Evolutionary conservation across 805 yeast species (phyloP), one percentile per base, ranked within the genome.

Genomic region (Metschnikowia continentalis): DNA sequence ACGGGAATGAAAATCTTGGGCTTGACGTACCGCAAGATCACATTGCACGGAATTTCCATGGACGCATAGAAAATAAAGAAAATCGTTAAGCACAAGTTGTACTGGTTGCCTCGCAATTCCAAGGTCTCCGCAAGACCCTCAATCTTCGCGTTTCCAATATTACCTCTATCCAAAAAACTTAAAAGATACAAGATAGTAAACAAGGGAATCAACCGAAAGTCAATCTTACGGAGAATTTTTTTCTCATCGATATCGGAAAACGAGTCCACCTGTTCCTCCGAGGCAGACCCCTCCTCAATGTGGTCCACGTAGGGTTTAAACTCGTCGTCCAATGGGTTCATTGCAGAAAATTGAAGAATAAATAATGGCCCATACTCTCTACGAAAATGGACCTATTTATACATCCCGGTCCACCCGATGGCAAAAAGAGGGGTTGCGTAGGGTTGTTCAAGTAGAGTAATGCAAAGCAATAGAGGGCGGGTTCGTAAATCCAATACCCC

Each of bases 151-250:
- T 88, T 88, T 32, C 91, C 82, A 54, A 88, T 86, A 65, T 88
- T 88, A 52, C 88, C 91, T 65, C 95, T 76, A 65, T 88, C 95
- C 61, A 88, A 69, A 62, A 88, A 88, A 1, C 92, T 84, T 54
- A 88, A 75, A 65, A 88, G 81, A 61, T 88, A 88, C 42, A 88
- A 72, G 30, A 87, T 61, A 61, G 90, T 81, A 56, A 88, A 84
- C n/a, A 90, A 83, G 4, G 91, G 90, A 30, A 87, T 83, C 37
- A 88, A 83, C 53, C 88, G 80, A 0, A 81, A 48, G 60, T 87
- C 92, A 32, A 84, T 72, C 60, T 85, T 86, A 76, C 81, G 71
- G 80, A 80, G 79, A 26, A 87, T 67, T 56, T 70, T 76, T 41
- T 60, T 68, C 36, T 84, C 82, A 63, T 85, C 74, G 36, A 88